Evolutionary conservation across 306 rosid genomes (phyloP), one percentile per base, ranked within the genome.

Genomic region (Acacia melanoxylon): DNA sequence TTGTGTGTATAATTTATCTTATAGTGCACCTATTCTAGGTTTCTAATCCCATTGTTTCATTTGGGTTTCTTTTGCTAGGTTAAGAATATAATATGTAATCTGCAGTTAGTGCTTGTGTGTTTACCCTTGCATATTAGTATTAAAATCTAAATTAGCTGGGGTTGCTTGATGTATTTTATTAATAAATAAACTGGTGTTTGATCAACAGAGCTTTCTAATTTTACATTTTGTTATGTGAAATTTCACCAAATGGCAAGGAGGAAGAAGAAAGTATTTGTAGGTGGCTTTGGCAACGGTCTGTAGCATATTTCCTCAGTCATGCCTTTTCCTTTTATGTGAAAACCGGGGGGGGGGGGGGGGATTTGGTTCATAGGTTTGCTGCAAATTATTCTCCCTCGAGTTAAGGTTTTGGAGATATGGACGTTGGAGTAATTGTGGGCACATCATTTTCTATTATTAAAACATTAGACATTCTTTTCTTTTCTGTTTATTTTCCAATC

Each of bases 1-100:
- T 52, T 85, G 76, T 48, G 82, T 86, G 90, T 87, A 86, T 44
- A 91, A 84, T 76, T 86, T 83, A 84, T 91, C 84, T 13, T 74
- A 78, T 89, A 90, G 90, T 86, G 79, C 76, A 61, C 78, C 85
- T 80, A 77, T 78, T 80, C 49, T 70, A 83, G 88, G 78, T 80
- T 84, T 88, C 22, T 25, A 77, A 76, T 94, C 90, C 80, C 89
- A 74, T 86, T 82, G 79, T 87, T 90, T 72, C 81, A 81, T 68
- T 80, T 86, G 83, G 88, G 88, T 84, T 80, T 83, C 82, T 86
- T 82, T 83, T 41, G 80, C 62, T 78, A 78, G 81, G 80, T 75
- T 81, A 45, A 81, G 83, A 66, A 86, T 86, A 84, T 86, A 86
- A 71, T 88, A 81, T 91, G 89, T 86, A 74, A 83, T 83, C 72